Conservation (phyloP, 2,329 filamentous ascomycete species). For the Colletotrichum tofieldiae region DNA sequence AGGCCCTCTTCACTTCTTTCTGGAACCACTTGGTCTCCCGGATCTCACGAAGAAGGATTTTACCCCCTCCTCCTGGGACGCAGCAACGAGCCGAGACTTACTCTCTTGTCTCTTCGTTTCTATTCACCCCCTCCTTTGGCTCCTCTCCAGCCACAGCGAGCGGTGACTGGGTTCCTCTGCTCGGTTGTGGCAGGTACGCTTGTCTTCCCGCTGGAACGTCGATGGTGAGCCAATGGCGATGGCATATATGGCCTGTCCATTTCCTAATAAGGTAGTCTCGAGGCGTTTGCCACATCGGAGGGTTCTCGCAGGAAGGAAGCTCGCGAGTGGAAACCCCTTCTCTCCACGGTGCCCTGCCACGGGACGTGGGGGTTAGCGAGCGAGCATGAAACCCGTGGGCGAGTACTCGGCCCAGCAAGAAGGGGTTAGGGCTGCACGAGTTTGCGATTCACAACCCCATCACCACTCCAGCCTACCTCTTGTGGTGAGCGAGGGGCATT, state of each 20-base stretch:
- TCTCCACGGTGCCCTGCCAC: background rate
- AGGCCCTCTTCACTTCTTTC: background rate
- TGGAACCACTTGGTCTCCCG: background rate
- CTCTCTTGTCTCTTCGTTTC: conserved; percentile 1
- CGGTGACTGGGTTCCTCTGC: conserved; percentile 2
- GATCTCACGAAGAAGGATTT: no score
- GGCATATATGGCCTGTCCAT: conserved; percentile 19
- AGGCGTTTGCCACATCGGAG: conserved; percentile 29
- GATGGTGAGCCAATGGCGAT: conserved; percentile 42
- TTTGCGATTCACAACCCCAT: conserved; percentile 10
- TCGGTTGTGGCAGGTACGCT: conserved; percentile 25
- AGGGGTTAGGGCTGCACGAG: conserved; percentile 25
- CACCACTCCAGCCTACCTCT: background rate
- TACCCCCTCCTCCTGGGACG: background rate
- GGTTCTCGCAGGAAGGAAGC: conserved; percentile 10
- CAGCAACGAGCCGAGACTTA: background rate
- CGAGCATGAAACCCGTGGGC: background rate
- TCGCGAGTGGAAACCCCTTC: conserved; percentile 3
- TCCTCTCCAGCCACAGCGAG: conserved; percentile 33
- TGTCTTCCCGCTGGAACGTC: conserved; percentile 25
- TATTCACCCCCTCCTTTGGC: background rate
- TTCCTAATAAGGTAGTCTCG: conserved; percentile 41
- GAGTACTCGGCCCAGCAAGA: background rate
- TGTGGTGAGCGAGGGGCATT: conserved; percentile 4
- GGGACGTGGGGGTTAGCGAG: conserved; percentile 13